Evolutionary conservation across 306 rosid genomes (phyloP), one percentile per base, ranked within the genome.

Genomic region (Sindora glabra): DNA sequence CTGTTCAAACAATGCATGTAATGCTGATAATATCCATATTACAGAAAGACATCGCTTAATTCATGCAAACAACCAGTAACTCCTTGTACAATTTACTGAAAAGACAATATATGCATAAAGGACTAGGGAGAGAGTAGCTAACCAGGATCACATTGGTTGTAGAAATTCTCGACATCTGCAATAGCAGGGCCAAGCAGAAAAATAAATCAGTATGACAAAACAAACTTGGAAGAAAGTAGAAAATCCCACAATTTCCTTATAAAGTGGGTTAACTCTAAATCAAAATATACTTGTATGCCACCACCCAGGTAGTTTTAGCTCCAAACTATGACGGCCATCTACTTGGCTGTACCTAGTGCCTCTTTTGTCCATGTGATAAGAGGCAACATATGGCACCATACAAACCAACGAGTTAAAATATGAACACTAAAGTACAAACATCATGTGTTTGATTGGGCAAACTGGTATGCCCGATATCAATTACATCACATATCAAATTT

Each of bases 81-180:
- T 15, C 8, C 34, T n/a, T 17, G 5, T 40, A 15, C 16, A 26
- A 27, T 1, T 12, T 24, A 25, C 22, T 16, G 15, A 25, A 40
- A 24, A 15, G 19, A 59, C n/a, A 42, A 27, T 3, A 29, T 29
- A 39, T 39, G 12, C 13, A 27, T 51, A 26, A 23, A 18, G 25
- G 36, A 33, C 8, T 33, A 17, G 40, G 41, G 9, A 23, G 48
- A 44, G 66, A 6, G 49, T 3, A 53, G 38, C 75, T 73, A 52
- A 90, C 95, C 97, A 27, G 97, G 97, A 74, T 86, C 95, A 50
- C 97, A 90, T 72, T 82, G 86, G 67, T 59, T 86, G 70, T 70
- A 83, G 81, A 90, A 90, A 13, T 90, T 90, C 65, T 87, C 90
- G 65, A 85, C 94, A 62, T 90, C 97, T 87, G 94, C 85, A 73